Conservation (phyloP, 345 rosid species). For the Jatropha curcas region DNA sequence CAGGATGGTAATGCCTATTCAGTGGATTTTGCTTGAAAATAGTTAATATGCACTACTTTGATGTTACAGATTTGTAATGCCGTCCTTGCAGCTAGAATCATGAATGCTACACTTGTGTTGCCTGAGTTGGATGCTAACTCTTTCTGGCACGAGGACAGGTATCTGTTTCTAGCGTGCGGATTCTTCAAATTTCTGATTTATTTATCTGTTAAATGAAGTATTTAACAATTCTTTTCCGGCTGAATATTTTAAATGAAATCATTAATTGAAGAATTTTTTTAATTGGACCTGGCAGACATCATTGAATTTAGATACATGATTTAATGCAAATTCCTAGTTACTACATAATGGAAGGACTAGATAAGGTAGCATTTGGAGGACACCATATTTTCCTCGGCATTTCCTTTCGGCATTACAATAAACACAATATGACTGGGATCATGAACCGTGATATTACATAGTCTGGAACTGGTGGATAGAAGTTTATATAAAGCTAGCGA, state of each 20-base stretch:
- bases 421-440: not conserved
- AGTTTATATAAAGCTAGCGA: not conserved
- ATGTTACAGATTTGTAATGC: constrained; percentile 89
- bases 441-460: not conserved
- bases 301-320: not conserved
- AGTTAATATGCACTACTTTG: constrained; percentile 13
- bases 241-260: not conserved
- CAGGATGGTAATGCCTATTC: not conserved
- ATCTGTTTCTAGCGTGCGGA: constrained; percentile 22
- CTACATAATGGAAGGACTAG: not conserved
- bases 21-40: constrained; percentile 1
- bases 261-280: not conserved
- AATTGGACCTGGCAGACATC: not conserved
- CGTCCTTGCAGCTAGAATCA: constrained; percentile 97
- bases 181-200: not conserved
- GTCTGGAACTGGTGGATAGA: not conserved
- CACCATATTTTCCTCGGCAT: too few species aligned
- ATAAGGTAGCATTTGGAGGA: not conserved
- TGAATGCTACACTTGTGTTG: constrained; percentile 97
- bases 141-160: constrained; percentile 99
- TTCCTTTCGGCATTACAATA: not conserved
- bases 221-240: not conserved
- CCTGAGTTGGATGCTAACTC: constrained; percentile 99
- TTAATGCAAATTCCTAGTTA: not conserved
- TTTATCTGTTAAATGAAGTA: not conserved